Evolutionary conservation across 768 basidiomycete genomes (phyloP), one percentile per base, ranked within the genome.

Genomic region (Podaxis mareebaensis): DNA sequence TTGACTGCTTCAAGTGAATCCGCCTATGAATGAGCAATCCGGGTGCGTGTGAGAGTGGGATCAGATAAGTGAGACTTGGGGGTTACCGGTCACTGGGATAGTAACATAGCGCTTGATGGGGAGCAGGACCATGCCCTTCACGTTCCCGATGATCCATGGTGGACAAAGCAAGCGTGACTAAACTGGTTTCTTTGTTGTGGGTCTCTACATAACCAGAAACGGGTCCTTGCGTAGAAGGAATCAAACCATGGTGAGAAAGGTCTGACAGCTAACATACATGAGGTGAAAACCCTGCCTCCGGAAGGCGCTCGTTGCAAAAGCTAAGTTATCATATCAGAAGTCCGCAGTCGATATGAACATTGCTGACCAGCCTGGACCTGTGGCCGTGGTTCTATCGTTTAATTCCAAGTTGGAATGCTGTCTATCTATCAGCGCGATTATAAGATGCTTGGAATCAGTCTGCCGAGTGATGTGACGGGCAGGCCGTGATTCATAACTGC

Each of bases 261-360:
- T 12, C 24, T 10, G 12, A 7, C 7, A n/a, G 22, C 13, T 1
- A 38, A 59, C 44, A 42, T 15, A 33, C n/a, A 22, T 26, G 48
- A 17, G 22, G 26, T 20, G 20, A 56, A 56, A 56, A 10, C 36
- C 38, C 28, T 53, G 54, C 20, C n/a, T 15, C 36, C 26, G 24
- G 44, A 46, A 20, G 20, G 20, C 44, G 44, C 20, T 46, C 44
- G 17, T 36, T 54, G 33, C 20, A 15, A 54, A 53, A 53, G 22
- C 33, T 12, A 24, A 42, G 10, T 60, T 60, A 46, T 53, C 60
- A 61, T 61, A 54, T 53, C 52, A 61, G 40, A 28, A 44, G 17
- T 54, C 40, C 60, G 42, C 60, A 54, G 40, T 36, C 6, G 53
- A 54, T 53, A 61, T 61, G 42, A 54, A 33, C 26, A 30, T 53